phyloP scores from a whole-genome alignment of 1,284 basidiomycete species.

The Puccinia horiana region DNA sequence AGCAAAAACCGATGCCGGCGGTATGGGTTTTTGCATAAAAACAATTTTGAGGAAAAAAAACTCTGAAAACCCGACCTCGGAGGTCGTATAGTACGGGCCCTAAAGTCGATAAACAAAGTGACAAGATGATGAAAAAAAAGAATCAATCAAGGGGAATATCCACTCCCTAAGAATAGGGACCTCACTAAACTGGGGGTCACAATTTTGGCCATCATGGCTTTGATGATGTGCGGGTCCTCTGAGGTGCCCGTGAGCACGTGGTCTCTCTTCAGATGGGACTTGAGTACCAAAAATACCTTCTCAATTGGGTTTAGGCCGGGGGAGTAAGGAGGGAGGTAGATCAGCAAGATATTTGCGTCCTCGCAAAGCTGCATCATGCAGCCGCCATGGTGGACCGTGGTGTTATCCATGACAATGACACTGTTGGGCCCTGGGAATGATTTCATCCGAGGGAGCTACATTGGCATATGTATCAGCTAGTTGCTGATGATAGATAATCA shows the following conservation, averaged over 20 bases:
- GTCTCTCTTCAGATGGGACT: neutral
- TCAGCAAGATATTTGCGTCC: neutral
- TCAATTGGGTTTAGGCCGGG: slow-evolving; percentile 30
- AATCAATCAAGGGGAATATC: no score
- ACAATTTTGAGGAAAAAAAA: no score
- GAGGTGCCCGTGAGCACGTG: neutral
- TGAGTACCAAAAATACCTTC: neutral
- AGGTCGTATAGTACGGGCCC: no score
- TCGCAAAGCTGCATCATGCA: neutral
- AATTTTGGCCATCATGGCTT: no score
- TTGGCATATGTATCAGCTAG: neutral
- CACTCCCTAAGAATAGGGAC: no score
- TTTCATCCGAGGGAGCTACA: neutral
- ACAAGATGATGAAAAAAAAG: no score
- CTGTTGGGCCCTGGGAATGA: neutral
- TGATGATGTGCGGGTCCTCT: neutral
- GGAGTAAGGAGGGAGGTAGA: neutral
- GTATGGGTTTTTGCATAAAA: no score
- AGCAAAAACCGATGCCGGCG: no score
- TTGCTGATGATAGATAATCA: neutral
- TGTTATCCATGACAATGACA: neutral
- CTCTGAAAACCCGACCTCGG: no score
- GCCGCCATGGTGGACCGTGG: neutral
- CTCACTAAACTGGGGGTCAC: no score
- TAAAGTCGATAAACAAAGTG: no score